Evolutionary conservation across 2,329 filamentous ascomycete genomes (phyloP).

Genomic region (Fragosphaeria purpurea): DNA sequence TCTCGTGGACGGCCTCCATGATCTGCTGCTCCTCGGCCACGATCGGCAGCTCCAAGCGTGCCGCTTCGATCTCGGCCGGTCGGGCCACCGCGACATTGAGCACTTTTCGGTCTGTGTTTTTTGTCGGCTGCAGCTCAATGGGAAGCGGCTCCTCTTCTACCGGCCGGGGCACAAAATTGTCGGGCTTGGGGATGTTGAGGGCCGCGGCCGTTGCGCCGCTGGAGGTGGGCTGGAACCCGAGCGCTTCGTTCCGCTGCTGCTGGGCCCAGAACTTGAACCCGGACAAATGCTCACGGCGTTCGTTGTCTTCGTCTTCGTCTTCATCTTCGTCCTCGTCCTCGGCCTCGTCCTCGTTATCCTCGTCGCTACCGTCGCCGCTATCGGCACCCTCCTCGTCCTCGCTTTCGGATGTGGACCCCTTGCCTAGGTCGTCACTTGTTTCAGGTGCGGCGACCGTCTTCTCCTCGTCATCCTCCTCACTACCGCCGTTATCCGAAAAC

Average conservation of each 20-base stretch:
- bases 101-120: slow-evolving; percentile 56
- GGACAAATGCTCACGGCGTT: slow-evolving; percentile 25
- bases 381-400: slow-evolving; percentile 19
- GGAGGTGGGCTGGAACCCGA: slow-evolving; percentile 50
- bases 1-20: slow-evolving; percentile 94
- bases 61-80: slow-evolving; percentile 62
- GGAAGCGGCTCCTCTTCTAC: slow-evolving; percentile 63
- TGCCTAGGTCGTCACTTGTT: slow-evolving; percentile 7
- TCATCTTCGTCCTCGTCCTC: slow-evolving; percentile 24
- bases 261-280: slow-evolving; percentile 94
- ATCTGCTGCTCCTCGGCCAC: slow-evolving; percentile 94
- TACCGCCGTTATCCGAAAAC: slow-evolving; percentile 36
- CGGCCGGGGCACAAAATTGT: slow-evolving; percentile 56
- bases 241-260: slow-evolving; percentile 71
- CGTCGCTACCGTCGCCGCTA: slow-evolving; percentile 23
- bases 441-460: slow-evolving; percentile 18
- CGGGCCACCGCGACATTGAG: slow-evolving; percentile 66
- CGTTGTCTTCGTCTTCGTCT: slow-evolving; percentile 14
- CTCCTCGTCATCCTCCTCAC: slow-evolving; percentile 18
- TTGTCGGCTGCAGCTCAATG: slow-evolving; percentile 51
- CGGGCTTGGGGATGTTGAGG: slow-evolving; percentile 44
- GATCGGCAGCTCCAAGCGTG: slow-evolving; percentile 72
- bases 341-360: slow-evolving; percentile 19
- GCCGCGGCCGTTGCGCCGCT: slow-evolving; percentile 18
- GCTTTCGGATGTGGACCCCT: slow-evolving; percentile 21